phyloP scores from a whole-genome alignment of 345 rosid species.

The Psidium friedrichsthalianum region DNA sequence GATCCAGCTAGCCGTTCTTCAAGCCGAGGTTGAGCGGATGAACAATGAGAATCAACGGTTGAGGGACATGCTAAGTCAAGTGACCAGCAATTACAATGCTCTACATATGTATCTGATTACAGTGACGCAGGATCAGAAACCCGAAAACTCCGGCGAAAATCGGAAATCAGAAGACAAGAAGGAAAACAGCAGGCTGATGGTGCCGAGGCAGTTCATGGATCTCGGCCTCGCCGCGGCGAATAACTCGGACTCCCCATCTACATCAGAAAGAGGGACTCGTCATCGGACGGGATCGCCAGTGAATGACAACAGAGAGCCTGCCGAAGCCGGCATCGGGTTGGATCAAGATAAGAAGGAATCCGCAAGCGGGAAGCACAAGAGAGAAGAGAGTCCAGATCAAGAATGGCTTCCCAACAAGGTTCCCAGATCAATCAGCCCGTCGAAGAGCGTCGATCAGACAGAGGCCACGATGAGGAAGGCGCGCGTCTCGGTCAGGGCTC shows the following conservation, averaged over 20 bases:
- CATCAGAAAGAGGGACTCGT: conserved; percentile 36
- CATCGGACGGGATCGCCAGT: conserved; percentile 30
- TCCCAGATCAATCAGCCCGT: conserved; percentile 23
- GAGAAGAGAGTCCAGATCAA: conserved; percentile 34
- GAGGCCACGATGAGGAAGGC: conserved; percentile 70
- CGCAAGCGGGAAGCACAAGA: conserved; percentile 4
- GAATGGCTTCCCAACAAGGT: conserved; percentile 28
- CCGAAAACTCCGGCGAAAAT: neutral
- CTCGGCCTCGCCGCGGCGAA: conserved; percentile 28
- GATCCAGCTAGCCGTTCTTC: conserved; percentile 29
- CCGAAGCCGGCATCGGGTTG: conserved; percentile 2
- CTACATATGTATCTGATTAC: conserved; percentile 33
- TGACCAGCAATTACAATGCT: conserved; percentile 30
- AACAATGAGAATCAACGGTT: conserved; percentile 43
- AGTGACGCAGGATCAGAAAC: conserved; percentile 16
- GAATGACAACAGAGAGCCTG: conserved; percentile 7
- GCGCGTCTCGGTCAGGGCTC: conserved; percentile 56
- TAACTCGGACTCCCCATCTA: conserved; percentile 18
- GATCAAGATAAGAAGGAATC: conserved; percentile 12
- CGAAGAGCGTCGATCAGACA: conserved; percentile 39
- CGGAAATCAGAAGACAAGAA: conserved; percentile 8
- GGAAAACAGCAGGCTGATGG: conserved; percentile 5
- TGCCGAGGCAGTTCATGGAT: conserved; percentile 43
- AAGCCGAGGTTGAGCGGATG: conserved; percentile 34
- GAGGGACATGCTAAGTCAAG: conserved; percentile 25